Base-by-base conservation (phyloP, 768 basidiomycete species). In the Termitomyces sp. region DNA sequence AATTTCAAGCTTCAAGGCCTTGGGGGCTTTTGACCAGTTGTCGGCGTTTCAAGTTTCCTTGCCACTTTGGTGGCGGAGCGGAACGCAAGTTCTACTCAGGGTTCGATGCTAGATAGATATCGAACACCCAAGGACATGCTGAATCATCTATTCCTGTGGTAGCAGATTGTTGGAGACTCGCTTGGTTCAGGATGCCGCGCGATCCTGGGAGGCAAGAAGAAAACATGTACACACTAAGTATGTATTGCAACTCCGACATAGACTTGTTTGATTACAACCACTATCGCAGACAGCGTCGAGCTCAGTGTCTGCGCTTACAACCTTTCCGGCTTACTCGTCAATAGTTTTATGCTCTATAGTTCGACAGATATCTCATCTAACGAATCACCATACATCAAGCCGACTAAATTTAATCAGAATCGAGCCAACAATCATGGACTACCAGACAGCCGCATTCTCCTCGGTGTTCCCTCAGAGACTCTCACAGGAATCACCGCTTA, bases 401-500 rank as follows among this genome's bases (percentile, higher is more conserved):
- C 63, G 58, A 62, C 66, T 47, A 66, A 72, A 64, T 59, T 68
- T 30, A 63, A 61, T 63, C 69, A 66, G 36, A 59, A 70, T 62
- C 61, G 70, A 62, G 63, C 59, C 55, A 59, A 43, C 69, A 79
- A 84, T 72, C 79, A 88, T 87, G 85, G 82, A 76, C 66, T 68
- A 61, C 61, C 64, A 63, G 60, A 58, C 67, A 67, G 50, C 49
- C 64, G 68, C 64, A 70, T 77, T 50, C 70, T 85, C 57, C 80
- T 85, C 68, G 74, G 74, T 63, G 66, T 90, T 55, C 89, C 91
- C 47, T 68, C 76, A 50, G 91, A 93, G 66, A 87, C 85, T 32
- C 87, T 93, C 73, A 84, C 85, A 35, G 87, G 88, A 57, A 80
- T 93, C 73, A 89, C 90, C 10, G 79, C 88, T 9, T 83, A 85